Percentiles rank a stretch among this genome's conserved stretches.
These are phyloP conservation scores for Discostella stelligera DNA, from an alignment of 352 stramenopile species.

Conservation along the genomic window DNA sequence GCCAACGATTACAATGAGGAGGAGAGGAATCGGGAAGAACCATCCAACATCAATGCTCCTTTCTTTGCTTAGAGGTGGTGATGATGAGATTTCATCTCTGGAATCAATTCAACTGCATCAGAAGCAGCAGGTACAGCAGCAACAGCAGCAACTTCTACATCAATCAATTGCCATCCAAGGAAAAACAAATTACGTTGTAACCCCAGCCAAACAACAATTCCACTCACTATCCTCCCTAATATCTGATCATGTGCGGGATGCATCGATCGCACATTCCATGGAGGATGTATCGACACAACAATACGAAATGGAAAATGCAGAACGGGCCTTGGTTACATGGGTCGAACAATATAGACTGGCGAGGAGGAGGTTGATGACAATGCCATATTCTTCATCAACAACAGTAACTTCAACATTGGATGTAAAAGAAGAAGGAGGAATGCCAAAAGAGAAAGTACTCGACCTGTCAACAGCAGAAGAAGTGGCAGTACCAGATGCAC, in stretches of 20 bases:
- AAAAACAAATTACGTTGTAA: no score
- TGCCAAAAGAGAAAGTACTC: no score
- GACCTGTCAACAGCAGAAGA: no score
- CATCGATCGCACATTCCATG: not conserved
- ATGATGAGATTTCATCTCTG: not conserved
- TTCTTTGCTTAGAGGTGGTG: not conserved
- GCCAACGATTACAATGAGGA: not conserved
- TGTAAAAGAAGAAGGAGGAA: no score
- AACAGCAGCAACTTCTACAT: no score
- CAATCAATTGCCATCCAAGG: no score
- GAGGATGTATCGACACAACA: not conserved
- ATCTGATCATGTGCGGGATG: not conserved
- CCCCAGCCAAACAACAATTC: no score
- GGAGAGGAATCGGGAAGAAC: not conserved
- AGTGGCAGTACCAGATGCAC: not conserved
- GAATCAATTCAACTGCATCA: not conserved
- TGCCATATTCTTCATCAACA: not conserved
- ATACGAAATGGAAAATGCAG: not conserved
- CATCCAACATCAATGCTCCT: not conserved
- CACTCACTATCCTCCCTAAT: not conserved
- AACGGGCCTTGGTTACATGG: constrained; percentile 6
- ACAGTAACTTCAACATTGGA: no score
- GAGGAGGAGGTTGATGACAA: not conserved
- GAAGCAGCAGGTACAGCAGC: not conserved
- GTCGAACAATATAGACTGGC: not conserved